Evolutionary conservation across 768 basidiomycete species (phyloP).

Genomic region (Phylloporus arenicola): DNA sequence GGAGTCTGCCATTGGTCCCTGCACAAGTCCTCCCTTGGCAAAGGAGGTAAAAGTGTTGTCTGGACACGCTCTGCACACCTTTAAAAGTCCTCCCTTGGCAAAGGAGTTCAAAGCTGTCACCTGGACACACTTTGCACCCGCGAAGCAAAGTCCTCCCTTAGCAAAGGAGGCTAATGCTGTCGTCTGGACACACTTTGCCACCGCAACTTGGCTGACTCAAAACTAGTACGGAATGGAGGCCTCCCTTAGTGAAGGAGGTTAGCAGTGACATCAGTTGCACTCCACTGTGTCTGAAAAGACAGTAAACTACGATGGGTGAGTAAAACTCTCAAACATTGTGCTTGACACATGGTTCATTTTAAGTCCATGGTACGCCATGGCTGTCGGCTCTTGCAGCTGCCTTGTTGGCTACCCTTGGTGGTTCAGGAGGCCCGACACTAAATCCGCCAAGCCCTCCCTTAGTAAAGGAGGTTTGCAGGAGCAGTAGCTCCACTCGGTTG

Average conservation of each 20-base stretch:
- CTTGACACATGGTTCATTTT: neutral
- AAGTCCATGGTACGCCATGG: neutral
- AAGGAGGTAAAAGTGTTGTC: conserved; percentile 1
- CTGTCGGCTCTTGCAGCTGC: neutral
- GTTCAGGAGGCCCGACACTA: neutral
- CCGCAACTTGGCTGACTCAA: no score
- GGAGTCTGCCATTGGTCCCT: no score
- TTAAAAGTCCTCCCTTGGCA: no score
- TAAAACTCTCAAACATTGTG: neutral
- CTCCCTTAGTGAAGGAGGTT: neutral
- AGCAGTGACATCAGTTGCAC: no score
- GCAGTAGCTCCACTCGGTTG: neutral
- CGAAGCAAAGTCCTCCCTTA: neutral
- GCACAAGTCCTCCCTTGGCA: conserved; percentile 2
- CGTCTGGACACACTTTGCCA: no score
- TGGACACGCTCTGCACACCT: conserved; percentile 1
- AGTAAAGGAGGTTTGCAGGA: neutral
- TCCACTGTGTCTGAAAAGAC: neutral
- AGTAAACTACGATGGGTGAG: neutral
- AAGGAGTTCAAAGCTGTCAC: no score
- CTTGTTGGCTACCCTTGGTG: neutral
- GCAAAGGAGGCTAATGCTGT: no score
- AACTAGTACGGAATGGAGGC: no score
- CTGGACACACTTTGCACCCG: no score
- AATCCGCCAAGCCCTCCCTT: neutral